Conservation (phyloP, 208 protist genomes). For the Naegleria fowleri region DNA sequence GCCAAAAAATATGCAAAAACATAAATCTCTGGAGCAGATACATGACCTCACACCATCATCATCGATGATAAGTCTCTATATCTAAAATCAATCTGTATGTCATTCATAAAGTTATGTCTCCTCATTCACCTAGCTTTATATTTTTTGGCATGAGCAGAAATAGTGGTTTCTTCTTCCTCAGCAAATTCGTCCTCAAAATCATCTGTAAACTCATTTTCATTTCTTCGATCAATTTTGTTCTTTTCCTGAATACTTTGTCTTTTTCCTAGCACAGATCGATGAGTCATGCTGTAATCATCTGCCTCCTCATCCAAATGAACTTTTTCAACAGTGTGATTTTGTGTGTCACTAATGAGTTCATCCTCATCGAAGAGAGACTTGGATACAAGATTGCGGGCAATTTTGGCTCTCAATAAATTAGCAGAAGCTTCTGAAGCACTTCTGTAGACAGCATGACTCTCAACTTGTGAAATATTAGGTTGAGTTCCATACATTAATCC, state of each 20-base stretch:
- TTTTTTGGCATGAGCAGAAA: no score
- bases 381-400: background rate
- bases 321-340: background rate
- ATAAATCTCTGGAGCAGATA: no score
- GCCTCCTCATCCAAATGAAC: background rate
- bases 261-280: background rate
- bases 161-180: no score
- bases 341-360: background rate
- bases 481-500: background rate
- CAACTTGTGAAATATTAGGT: background rate
- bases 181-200: background rate
- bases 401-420: background rate
- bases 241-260: background rate
- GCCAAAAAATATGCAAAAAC: no score
- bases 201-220: background rate
- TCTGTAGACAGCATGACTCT: background rate
- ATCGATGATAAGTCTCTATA: no score
- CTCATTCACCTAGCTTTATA: no score
- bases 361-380: background rate
- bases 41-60: no score
- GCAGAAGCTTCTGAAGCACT: constrained; percentile 14
- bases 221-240: background rate
- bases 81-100: no score
- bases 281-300: background rate
- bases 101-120: no score